Conservation (phyloP, 331 rosid genomes). For the Pyrus hybrid region DNA sequence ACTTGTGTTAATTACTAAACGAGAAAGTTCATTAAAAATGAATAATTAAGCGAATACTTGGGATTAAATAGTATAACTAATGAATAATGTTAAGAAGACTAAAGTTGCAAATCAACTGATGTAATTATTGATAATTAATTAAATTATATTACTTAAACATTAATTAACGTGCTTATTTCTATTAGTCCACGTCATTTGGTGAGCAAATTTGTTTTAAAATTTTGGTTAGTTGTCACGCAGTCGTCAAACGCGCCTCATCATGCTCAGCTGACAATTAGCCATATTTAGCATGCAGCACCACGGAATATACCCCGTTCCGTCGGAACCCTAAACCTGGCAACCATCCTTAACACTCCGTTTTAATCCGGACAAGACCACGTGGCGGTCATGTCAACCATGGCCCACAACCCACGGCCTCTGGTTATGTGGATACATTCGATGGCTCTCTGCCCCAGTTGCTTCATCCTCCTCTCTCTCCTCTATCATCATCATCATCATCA, state of each 20-base stretch:
- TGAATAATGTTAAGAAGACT: too few species aligned
- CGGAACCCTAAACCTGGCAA: neutral
- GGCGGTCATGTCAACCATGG: conserved; percentile 76
- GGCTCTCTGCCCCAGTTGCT: conserved; percentile 35
- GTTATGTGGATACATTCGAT: conserved; percentile 48
- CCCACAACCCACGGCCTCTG: conserved; percentile 45
- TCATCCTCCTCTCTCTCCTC: neutral
- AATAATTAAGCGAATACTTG: too few species aligned
- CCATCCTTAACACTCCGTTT: conserved; percentile 1
- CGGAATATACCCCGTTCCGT: neutral
- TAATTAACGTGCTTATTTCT: too few species aligned
- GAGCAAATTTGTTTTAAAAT: too few species aligned
- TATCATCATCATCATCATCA: neutral
- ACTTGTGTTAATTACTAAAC: too few species aligned
- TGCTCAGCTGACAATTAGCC: too few species aligned
- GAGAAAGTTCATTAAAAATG: too few species aligned
- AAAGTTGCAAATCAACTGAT: too few species aligned
- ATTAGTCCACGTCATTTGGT: too few species aligned
- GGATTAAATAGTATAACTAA: too few species aligned
- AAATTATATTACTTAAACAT: accelerated
- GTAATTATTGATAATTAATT: too few species aligned
- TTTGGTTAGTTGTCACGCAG: neutral
- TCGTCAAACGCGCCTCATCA: neutral
- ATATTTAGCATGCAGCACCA: neutral
- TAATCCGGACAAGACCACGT: conserved; percentile 59